Conservation (phyloP, 257 asterid genomes). For the Henckelia pumila region DNA sequence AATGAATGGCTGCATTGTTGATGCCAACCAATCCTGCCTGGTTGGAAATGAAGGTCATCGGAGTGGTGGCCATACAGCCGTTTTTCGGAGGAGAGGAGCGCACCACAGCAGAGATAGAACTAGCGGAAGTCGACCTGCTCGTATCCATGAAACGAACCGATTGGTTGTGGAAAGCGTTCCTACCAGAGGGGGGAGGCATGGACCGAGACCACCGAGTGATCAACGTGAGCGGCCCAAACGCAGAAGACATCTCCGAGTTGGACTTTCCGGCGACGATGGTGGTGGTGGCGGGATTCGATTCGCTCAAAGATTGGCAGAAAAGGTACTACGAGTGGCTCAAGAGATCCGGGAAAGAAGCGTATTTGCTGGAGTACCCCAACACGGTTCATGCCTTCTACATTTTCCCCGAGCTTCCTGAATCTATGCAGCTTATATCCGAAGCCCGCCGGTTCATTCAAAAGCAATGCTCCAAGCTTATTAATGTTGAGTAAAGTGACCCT, state of each 20-base stretch:
- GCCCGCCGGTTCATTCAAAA: slow-evolving; percentile 40
- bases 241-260: slow-evolving; percentile 49
- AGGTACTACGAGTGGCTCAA: slow-evolving; percentile 66
- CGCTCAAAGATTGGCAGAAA: slow-evolving; percentile 68
- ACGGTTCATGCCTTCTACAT: slow-evolving; percentile 71
- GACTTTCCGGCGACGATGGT: slow-evolving; percentile 67
- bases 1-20: no score
- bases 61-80: slow-evolving; percentile 69
- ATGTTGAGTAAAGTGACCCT: no score
- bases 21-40: slow-evolving; percentile 38
- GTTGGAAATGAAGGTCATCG: slow-evolving; percentile 46
- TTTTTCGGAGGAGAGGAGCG: slow-evolving; percentile 78
- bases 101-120: slow-evolving; percentile 46
- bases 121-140: slow-evolving; percentile 39
- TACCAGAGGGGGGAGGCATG: slow-evolving; percentile 31
- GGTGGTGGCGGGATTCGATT: slow-evolving; percentile 64
- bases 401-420: slow-evolving; percentile 57
- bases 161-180: slow-evolving; percentile 64
- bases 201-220: neutral
- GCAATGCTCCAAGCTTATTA: slow-evolving; percentile 36
- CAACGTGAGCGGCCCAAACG: slow-evolving; percentile 74
- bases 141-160: slow-evolving; percentile 43
- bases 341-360: slow-evolving; percentile 54
- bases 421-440: slow-evolving; percentile 42
- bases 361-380: slow-evolving; percentile 55